These are phyloP conservation scores for Tillandsia fasciculata DNA, from an alignment of 176 grass and related monocot genomes.

Conservation along the genomic window DNA sequence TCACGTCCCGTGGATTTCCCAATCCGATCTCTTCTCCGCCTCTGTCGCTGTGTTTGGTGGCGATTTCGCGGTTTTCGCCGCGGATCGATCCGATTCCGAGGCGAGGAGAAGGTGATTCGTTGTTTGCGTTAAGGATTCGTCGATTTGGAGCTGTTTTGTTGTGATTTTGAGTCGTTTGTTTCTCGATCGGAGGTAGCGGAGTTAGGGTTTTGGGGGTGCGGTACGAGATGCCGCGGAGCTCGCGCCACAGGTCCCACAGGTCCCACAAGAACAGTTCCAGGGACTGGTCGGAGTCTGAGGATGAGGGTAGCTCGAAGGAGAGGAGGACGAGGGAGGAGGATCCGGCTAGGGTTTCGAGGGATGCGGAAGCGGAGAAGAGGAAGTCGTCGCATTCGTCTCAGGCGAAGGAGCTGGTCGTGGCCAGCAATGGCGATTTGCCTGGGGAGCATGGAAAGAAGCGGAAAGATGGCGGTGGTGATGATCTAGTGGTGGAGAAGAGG, in stretches of 20 bases:
- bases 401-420: slow-evolving; percentile 33
- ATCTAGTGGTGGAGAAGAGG: slow-evolving; percentile 61
- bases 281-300: slow-evolving; percentile 76
- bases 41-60: neutral
- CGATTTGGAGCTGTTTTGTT: neutral
- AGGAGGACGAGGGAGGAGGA: slow-evolving; percentile 39
- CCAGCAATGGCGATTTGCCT: slow-evolving; percentile 44
- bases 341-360: slow-evolving; percentile 62
- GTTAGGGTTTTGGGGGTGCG: slow-evolving; percentile 32
- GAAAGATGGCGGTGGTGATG: slow-evolving; percentile 63
- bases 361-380: slow-evolving; percentile 63
- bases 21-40: neutral
- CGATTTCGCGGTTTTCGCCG: neutral
- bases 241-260: slow-evolving; percentile 84
- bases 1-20: slow-evolving; percentile 12
- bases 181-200: slow-evolving; percentile 11
- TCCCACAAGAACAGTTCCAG: slow-evolving; percentile 66
- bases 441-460: slow-evolving; percentile 77
- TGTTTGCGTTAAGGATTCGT: neutral
- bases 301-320: slow-evolving; percentile 34
- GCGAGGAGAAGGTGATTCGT: neutral
- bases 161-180: slow-evolving; percentile 10
- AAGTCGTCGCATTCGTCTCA: slow-evolving; percentile 29
- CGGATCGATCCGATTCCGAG: slow-evolving; percentile 23
- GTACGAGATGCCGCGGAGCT: slow-evolving; percentile 64